A percentile compares a stretch with the other conserved stretches of the same genome.
These are phyloP conservation scores for Nidularia pulvinata DNA, from an alignment of 768 basidiomycete species.

Conservation along the genomic window DNA sequence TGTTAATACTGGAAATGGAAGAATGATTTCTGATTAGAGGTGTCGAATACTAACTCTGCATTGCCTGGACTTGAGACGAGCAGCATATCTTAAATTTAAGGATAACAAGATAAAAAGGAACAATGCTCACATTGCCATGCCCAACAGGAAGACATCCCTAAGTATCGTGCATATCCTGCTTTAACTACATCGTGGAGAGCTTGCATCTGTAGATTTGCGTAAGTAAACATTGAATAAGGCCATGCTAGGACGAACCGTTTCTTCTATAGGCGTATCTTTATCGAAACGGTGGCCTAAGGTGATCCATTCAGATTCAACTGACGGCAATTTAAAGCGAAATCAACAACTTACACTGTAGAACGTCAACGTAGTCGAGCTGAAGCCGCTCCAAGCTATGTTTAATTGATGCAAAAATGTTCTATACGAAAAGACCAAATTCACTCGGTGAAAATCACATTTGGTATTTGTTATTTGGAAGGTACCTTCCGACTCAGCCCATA, in stretches of 20 bases:
- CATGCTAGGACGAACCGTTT: conserved; percentile 30
- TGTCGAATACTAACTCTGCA: conserved; percentile 43
- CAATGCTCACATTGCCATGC: conserved; percentile 46
- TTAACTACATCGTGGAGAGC: conserved; percentile 66
- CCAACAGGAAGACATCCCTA: conserved; percentile 56
- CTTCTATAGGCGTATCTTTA: conserved; percentile 54
- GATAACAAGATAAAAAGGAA: neutral
- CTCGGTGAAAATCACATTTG: neutral
- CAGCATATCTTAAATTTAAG: neutral
- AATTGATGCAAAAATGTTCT: conserved; percentile 75
- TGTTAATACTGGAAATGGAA: neutral
- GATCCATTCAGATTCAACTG: neutral
- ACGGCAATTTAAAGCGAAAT: conserved; percentile 5
- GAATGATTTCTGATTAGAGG: neutral
- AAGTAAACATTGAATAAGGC: neutral
- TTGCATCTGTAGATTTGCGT: conserved; percentile 46
- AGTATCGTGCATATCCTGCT: conserved; percentile 60
- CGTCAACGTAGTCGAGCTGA: conserved; percentile 75
- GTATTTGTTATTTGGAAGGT: neutral
- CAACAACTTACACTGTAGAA: conserved; percentile 58
- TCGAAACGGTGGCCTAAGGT: conserved; percentile 53
- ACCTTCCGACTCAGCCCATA: conserved; percentile 38
- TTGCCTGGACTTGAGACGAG: conserved; percentile 40
- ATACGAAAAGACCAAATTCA: conserved; percentile 5
- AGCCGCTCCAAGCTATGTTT: conserved; percentile 63